Percentiles rank a stretch among this genome's conserved stretches.
Evolutionary conservation across 352 stramenopile genomes (phyloP).

Genomic region (Pythium periplocum): DNA sequence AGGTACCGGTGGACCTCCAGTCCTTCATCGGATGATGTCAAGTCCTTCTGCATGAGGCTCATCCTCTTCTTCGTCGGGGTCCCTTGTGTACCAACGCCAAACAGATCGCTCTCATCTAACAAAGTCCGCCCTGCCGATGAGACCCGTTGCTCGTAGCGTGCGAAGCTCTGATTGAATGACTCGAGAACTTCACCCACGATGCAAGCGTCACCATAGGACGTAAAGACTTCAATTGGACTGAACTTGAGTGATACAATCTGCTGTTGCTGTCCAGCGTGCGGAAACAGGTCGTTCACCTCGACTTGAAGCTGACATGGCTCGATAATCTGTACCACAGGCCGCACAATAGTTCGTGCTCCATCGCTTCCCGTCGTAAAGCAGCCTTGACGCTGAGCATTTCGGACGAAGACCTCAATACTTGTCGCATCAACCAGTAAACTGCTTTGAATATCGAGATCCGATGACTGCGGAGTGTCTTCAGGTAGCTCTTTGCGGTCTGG

Average conservation of each 20-base stretch:
- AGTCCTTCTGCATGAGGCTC: neutral
- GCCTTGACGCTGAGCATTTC: conserved; percentile 60
- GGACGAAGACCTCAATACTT: conserved; percentile 56
- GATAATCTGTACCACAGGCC: conserved; percentile 64
- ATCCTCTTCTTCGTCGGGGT: neutral
- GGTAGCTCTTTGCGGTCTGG: conserved; percentile 8
- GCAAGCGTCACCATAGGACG: conserved; percentile 74
- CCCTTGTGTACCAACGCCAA: neutral
- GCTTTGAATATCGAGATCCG: conserved; percentile 67
- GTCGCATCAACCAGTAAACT: conserved; percentile 53
- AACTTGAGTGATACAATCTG: conserved; percentile 71
- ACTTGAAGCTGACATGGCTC: conserved; percentile 67
- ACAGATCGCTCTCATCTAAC: neutral
- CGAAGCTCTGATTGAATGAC: conserved; percentile 23
- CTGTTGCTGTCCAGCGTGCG: conserved; percentile 56
- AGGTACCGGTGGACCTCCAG: conserved; percentile 73
- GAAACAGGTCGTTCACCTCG: conserved; percentile 63
- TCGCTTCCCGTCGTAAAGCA: conserved; percentile 23
- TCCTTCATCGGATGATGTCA: neutral
- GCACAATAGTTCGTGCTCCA: conserved; percentile 6
- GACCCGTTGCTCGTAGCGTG: conserved; percentile 10
- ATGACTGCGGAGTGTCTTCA: neutral
- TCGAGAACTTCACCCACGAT: conserved; percentile 50
- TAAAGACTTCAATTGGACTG: conserved; percentile 72
- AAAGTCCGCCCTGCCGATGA: neutral